These are phyloP conservation scores for Lactifluus rugatus DNA, from an alignment of 768 basidiomycete genomes.

Conservation along the genomic window DNA sequence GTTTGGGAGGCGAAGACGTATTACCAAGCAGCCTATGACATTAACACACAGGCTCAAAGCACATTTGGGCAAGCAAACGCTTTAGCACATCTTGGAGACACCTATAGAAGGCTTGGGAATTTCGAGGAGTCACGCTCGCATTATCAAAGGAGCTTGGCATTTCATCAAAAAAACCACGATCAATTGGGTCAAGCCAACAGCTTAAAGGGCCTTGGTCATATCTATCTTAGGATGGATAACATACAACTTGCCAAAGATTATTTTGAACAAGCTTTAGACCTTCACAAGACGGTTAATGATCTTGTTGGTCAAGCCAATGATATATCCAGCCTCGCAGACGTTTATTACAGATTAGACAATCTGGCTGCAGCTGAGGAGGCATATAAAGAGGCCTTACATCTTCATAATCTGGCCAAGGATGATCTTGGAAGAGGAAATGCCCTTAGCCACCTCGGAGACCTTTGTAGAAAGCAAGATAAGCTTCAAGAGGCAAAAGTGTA, in stretches of 20 bases:
- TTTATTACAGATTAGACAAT: constrained; percentile 7
- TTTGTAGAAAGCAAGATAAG: constrained; percentile 12
- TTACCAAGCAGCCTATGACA: constrained; percentile 5
- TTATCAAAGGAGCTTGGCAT: not conserved
- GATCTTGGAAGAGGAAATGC: constrained; percentile 12
- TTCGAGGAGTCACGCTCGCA: not conserved
- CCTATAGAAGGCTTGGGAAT: constrained; percentile 7
- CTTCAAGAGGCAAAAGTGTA: not conserved
- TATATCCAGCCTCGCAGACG: constrained; percentile 4
- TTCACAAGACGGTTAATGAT: constrained; percentile 7
- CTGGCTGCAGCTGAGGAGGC: not conserved
- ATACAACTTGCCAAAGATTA: not conserved
- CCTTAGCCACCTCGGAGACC: constrained; percentile 9
- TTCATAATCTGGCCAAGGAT: constrained; percentile 7
- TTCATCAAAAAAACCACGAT: constrained; percentile 1
- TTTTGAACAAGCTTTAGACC: constrained; percentile 4
- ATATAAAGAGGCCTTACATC: constrained; percentile 1
- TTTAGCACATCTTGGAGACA: constrained; percentile 12
- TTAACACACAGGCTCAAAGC: not conserved
- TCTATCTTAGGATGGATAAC: constrained; percentile 6
- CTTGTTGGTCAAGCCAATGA: constrained; percentile 15
- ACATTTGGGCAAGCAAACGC: constrained; percentile 14
- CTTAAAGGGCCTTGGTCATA: constrained; percentile 10
- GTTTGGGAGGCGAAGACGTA: not conserved
- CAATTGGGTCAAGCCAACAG: constrained; percentile 12